These are phyloP conservation scores for Yamadazyma paraphyllophila DNA, from an alignment of 805 yeast species.

Conservation along the genomic window DNA sequence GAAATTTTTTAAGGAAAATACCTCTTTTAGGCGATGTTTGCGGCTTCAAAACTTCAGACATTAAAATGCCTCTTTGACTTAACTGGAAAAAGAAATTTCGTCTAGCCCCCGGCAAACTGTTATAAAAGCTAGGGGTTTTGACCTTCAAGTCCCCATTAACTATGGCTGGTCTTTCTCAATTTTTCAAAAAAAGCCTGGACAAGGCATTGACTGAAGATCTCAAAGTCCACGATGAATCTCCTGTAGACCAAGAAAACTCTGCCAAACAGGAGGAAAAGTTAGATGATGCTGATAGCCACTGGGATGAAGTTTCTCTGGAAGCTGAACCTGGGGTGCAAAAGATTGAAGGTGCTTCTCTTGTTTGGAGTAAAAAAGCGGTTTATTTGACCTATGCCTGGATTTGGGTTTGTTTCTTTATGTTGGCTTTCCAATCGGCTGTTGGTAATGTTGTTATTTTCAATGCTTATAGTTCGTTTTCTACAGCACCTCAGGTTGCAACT, in stretches of 20 bases:
- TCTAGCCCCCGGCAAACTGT: background rate
- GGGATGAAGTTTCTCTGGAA: conserved; percentile 16
- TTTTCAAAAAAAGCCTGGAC: conserved; percentile 3
- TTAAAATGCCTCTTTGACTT: too few relatives aligned
- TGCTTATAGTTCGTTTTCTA: conserved; percentile 21
- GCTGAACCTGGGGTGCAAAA: conserved; percentile 26
- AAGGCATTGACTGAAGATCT: background rate
- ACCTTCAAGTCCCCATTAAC: background rate
- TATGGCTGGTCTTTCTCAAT: conserved; percentile 5
- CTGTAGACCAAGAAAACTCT: background rate
- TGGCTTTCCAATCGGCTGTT: conserved; percentile 27
- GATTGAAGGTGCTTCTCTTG: conserved; percentile 27
- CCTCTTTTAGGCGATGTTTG: too few relatives aligned
- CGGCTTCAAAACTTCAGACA: too few relatives aligned
- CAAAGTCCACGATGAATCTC: background rate
- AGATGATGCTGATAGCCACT: conserved; percentile 1
- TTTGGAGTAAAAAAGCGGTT: conserved; percentile 27
- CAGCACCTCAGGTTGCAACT: conserved; percentile 28
- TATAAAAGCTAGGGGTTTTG: background rate
- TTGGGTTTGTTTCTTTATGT: conserved; percentile 33
- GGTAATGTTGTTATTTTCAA: conserved; percentile 18
- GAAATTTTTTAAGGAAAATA: too few relatives aligned
- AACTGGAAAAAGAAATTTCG: background rate
- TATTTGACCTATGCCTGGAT: conserved; percentile 28
- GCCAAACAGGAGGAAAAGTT: background rate